Base-by-base conservation (phyloP, 345 rosid species). In the Clausena lansium region DNA sequence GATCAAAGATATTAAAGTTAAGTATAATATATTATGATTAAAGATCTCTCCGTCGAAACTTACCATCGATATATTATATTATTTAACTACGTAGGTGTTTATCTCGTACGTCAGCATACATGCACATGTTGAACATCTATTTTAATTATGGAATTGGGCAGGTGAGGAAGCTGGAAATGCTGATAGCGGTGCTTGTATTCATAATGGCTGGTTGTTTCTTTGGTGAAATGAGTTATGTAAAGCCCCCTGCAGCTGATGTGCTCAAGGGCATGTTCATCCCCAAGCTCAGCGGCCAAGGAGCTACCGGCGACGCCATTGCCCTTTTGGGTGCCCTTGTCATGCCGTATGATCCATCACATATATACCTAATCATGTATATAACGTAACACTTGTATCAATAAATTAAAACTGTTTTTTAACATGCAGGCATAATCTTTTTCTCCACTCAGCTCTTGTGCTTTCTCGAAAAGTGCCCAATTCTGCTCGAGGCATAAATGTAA, bases 191-290 rank as follows among this genome's bases (percentile, higher is more conserved):
- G 19, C 62, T 89, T 60, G 88, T 89, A 41, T 83, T 87, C 63
- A 33, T 84, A 27, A 84, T 89, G 90, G 92, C 88, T 1, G 90
- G 60, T 15, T 83, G 85, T 76, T 79, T 80, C 78, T 76, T 82
- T 6, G 85, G 77, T 11, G 85, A 82, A 76, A 71, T 82, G 82
- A 80, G 85, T 50, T 83, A 78, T 58, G 90, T 86, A 19, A 87
- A 83, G 76, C 92, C 90, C 30, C 89, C 90, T 0, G 85, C 86
- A 1, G 39, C 71, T 0, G 90, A n/a, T 35, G 87, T 87, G 17
- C 54, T 87, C 9, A 84, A 75, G 78, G 92, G 90, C 79, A 84
- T 87, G 86, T 85, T 87, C 41, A 38, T 84, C 17, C 89, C 90
- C 2, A 89, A 83, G 67, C 88, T 82, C 22, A 35, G 35, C 0